Base-by-base conservation (phyloP, 2,329 filamentous ascomycete species). In the Elsinoe fawcettii region DNA sequence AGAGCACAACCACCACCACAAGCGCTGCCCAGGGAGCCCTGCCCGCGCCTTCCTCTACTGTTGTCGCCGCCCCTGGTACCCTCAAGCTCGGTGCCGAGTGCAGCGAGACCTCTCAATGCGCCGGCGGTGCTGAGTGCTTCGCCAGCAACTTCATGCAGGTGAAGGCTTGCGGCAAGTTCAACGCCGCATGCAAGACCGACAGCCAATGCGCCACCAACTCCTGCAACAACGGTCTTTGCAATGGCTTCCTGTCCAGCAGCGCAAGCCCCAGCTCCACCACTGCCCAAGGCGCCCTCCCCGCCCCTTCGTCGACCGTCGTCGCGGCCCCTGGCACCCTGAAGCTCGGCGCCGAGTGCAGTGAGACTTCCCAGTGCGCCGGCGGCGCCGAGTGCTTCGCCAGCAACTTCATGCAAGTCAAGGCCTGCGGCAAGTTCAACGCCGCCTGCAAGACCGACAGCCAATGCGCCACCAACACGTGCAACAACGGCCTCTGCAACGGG, bases 381-480 rank as follows among this genome's bases (percentile, higher is more conserved):
- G 63, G 61, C n/a, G 63, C 60, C 3, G 20, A 63, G 30, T 65
- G 64, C 61, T 65, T 41, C 14, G 63, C 57, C n/a, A 57, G 20
- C 37, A 65, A 46, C 20, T 56, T 54, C 2, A 54, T 56, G 12
- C 59, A 44, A n/a, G 63, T 63, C 47, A 58, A 54, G 0, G 18
- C 37, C 1, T 65, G 64, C 51, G 64, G 64, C 25, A 65, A 63
- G 16, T 65, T 61, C 63, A 63, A 65, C 39, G 63, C 63, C 16
- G 60, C 44, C 1, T 66, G 64, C 59, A 56, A 36, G 1, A 47
- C 16, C 20, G 61, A 65, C 46, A 43, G 46, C 14, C 63, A 66
- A 43, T 66, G 64, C 36, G 64, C 63, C 1, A 62, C 53, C 61
- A 66, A 66, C 47, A 64, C 63, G 9, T 66, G 64, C 62, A 58